Evolutionary conservation across 352 stramenopile genomes (phyloP).

Genomic region (Globisporangium cederbergense): DNA sequence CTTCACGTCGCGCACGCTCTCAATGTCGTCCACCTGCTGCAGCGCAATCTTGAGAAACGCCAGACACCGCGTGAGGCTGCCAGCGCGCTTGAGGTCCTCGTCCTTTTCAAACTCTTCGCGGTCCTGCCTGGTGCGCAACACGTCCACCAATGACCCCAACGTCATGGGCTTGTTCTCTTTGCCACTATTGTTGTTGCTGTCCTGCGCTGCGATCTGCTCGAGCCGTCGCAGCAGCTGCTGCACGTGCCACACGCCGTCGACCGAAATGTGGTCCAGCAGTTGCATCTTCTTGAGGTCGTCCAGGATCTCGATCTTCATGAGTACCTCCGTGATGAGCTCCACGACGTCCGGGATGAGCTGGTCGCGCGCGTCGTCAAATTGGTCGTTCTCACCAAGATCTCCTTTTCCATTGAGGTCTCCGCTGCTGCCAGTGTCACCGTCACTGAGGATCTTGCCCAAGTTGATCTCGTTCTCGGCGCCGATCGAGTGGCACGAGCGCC

Average conservation of each 20-base stretch:
- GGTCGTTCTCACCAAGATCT: slow-evolving; percentile 15
- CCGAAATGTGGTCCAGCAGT: slow-evolving; percentile 72
- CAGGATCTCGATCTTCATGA: slow-evolving; percentile 69
- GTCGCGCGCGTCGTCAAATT: slow-evolving; percentile 30
- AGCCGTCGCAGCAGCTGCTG: slow-evolving; percentile 46
- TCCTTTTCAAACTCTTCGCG: slow-evolving; percentile 22
- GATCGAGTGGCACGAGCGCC: slow-evolving; percentile 73
- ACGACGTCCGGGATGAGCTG: slow-evolving; percentile 62
- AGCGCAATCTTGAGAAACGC: slow-evolving; percentile 53
- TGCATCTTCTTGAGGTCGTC: slow-evolving; percentile 85
- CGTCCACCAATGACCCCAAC: slow-evolving; percentile 31
- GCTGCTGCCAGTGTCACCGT: neutral
- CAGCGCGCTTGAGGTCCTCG: slow-evolving; percentile 35
- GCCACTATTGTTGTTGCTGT: neutral
- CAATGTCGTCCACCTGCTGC: slow-evolving; percentile 33
- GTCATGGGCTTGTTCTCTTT: slow-evolving; percentile 11
- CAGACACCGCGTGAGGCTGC: slow-evolving; percentile 40
- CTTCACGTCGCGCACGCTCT: slow-evolving; percentile 21
- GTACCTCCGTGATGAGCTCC: slow-evolving; percentile 69
- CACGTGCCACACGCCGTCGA: slow-evolving; percentile 73
- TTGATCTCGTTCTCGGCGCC: slow-evolving; percentile 46
- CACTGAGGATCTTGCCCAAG: slow-evolving; percentile 1
- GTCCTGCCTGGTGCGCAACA: slow-evolving; percentile 15
- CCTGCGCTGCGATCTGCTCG: slow-evolving; percentile 18
- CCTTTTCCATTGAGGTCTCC: neutral